Evolutionary conservation across 306 rosid genomes (phyloP), one percentile per base, ranked within the genome.

Genomic region (Neltuma alba): DNA sequence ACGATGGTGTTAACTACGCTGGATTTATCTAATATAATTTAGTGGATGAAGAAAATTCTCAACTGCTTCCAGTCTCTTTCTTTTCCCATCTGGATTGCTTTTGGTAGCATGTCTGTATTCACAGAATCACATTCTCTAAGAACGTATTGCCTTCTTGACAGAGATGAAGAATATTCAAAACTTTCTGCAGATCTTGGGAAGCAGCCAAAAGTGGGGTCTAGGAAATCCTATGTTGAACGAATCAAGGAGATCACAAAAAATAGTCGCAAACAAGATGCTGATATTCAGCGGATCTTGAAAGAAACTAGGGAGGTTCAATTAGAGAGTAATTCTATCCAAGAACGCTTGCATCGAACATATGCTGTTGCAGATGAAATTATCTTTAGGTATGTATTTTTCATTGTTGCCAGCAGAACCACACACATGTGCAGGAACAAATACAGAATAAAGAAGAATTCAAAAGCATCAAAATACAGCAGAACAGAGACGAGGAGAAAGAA

Each of bases 291-390:
- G 72, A 95, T 95, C 74, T 82, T 95, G 71, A 90, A 88, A 81
- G 93, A 93, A 79, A 95, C 97, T 16, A 84, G 99, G 87, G 96
- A 86, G 87, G 89, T 95, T 84, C 99, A 93, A 68, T 73, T 95
- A 63, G 97, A 93, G 84, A 93, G 94, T 85, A 95, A 93, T 58
- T 90, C 88, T 27, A 93, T 93, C 75, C 98, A 82, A 70, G 99
- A 95, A 74, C 86, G 98, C 77, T 94, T 95, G 74, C 92, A 93
- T 70, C 87, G 98, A 28, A 91, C 95, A 0, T 87, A 91, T 71
- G 90, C 97, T 47, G 88, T 95, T 31, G 94, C 89, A 0, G 98
- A 90, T 75, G 98, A 95, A 83, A 87, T 91, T 42, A 86, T 93
- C 33, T 92, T 93, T 81, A 93, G 99, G 98, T 93, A 89, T 79